Evolutionary conservation across 345 rosid genomes (phyloP).

Genomic region (Erodium maritimum): DNA sequence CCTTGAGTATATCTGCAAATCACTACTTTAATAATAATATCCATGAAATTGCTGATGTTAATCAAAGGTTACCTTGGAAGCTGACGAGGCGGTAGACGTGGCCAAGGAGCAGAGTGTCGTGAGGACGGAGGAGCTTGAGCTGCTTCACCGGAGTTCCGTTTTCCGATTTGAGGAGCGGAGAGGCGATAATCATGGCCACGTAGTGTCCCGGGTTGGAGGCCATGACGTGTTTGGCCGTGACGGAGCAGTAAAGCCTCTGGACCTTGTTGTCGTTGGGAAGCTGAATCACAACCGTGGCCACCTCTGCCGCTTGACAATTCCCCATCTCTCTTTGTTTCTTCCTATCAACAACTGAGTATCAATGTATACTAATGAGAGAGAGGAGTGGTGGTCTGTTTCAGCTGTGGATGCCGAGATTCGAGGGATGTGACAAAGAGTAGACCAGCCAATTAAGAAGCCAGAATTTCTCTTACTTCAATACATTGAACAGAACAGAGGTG

Average conservation of each 20-base stretch:
- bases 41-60: no score
- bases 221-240: slow-evolving; percentile 65
- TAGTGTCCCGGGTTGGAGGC: slow-evolving; percentile 67
- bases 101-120: slow-evolving; percentile 59
- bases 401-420: no score
- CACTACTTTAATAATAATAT: background rate
- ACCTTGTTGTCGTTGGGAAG: slow-evolving; percentile 61
- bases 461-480: no score
- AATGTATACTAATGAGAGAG: no score
- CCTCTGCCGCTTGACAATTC: slow-evolving; percentile 86
- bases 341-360: no score
- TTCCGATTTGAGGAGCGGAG: slow-evolving; percentile 31
- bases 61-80: slow-evolving; percentile 42
- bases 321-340: slow-evolving; percentile 33
- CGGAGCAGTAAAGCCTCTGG: slow-evolving; percentile 65
- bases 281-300: slow-evolving; percentile 67
- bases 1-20: slow-evolving; percentile 54
- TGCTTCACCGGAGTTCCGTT: slow-evolving; percentile 34
- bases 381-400: no score
- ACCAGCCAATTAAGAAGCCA: no score
- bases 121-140: slow-evolving; percentile 73
- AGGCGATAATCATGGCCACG: slow-evolving; percentile 54
- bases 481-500: no score
- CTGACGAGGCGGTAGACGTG: slow-evolving; percentile 66
- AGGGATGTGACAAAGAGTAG: no score